phyloP scores from a whole-genome alignment of 768 basidiomycete genomes.

The Termitomyces sp. region DNA sequence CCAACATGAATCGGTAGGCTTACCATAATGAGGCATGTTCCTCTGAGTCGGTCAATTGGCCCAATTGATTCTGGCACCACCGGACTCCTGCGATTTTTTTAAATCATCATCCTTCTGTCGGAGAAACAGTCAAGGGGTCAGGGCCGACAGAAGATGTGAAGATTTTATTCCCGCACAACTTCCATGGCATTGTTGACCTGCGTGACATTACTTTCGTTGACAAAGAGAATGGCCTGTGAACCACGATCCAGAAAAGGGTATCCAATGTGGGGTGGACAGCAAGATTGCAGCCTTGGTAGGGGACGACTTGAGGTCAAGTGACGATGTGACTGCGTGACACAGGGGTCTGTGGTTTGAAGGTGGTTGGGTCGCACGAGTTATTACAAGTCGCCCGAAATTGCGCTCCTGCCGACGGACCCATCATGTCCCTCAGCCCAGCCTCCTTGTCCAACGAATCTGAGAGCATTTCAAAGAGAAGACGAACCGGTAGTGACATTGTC shows the following conservation, averaged over 20 bases:
- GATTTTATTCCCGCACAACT: conserved; percentile 1
- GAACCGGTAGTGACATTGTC: conserved; percentile 31
- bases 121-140: not conserved
- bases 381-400: conserved; percentile 11
- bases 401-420: conserved; percentile 16
- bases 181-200: not conserved
- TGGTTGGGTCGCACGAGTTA: conserved; percentile 10
- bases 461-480: conserved; percentile 49
- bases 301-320: conserved; percentile 4
- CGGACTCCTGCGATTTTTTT: too few species aligned
- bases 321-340: conserved; percentile 13
- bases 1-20: too few species aligned
- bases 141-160: conserved; percentile 9
- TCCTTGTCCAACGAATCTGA: conserved; percentile 54
- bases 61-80: too few species aligned
- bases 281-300: too few species aligned
- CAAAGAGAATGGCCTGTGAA: not conserved
- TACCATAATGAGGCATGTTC: too few species aligned
- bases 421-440: conserved; percentile 66
- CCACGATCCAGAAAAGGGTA: not conserved
- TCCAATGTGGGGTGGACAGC: not conserved
- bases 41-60: too few species aligned
- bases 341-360: conserved; percentile 9
- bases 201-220: not conserved
- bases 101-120: not conserved